These are phyloP conservation scores for Casuarina equisetifolia DNA, from an alignment of 306 rosid species.

Conservation along the genomic window DNA sequence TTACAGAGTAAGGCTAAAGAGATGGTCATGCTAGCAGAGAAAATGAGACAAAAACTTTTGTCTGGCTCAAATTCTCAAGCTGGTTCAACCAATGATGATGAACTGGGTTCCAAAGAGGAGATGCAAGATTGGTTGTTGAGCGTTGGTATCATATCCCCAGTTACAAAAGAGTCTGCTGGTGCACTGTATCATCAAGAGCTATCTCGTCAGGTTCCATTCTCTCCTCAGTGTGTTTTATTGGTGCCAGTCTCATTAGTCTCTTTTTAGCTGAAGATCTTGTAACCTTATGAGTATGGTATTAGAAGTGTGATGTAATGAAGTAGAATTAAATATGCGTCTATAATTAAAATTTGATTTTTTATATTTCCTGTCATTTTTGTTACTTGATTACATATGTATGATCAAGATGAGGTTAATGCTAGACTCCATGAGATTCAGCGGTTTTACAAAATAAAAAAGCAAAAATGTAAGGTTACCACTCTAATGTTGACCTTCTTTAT, in stretches of 20 bases:
- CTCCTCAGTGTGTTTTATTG: slow-evolving; percentile 8
- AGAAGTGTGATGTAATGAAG: slow-evolving; percentile 8
- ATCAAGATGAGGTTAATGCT: background rate
- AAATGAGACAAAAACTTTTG: slow-evolving; percentile 88
- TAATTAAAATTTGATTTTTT: background rate
- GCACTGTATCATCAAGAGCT: slow-evolving; percentile 92
- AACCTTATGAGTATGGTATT: background rate
- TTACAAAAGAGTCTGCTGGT: slow-evolving; percentile 97
- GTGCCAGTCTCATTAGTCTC: background rate
- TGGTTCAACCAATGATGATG: slow-evolving; percentile 60
- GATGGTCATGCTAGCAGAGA: slow-evolving; percentile 98
- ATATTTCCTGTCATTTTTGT: background rate
- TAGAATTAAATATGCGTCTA: background rate
- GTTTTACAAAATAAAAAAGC: background rate
- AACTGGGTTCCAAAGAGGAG: slow-evolving; percentile 92
- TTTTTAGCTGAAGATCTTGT: background rate
- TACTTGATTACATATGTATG: background rate
- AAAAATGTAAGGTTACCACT: background rate
- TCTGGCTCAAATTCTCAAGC: slow-evolving; percentile 69
- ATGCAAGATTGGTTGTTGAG: slow-evolving; percentile 95
- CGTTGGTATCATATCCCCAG: slow-evolving; percentile 93
- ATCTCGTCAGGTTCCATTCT: slow-evolving; percentile 79
- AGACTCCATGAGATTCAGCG: background rate
- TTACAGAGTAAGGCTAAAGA: slow-evolving; percentile 96
- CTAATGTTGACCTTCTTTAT: background rate